A percentile compares a stretch with the other conserved stretches of the same genome.
These are phyloP conservation scores for Eustoma russellianum DNA, from an alignment of 257 asterid species.

Conservation along the genomic window DNA sequence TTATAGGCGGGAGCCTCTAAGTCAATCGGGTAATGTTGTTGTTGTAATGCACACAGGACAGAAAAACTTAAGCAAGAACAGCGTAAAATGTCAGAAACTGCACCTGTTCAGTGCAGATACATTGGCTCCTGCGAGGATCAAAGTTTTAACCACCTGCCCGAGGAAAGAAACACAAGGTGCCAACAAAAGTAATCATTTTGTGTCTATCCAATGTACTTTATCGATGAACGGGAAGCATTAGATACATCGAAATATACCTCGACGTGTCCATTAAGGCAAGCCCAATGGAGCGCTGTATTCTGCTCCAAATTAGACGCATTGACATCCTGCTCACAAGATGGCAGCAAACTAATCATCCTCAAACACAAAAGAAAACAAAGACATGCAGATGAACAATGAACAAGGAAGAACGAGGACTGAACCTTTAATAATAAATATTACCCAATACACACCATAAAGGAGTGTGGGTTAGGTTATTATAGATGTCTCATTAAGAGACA, in stretches of 20 bases:
- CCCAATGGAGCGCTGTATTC: slow-evolving; percentile 96
- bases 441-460: no score
- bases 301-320: slow-evolving; percentile 68
- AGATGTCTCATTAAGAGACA: no score
- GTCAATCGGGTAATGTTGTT: no score
- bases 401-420: neutral
- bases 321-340: slow-evolving; percentile 49
- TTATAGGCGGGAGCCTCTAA: no score
- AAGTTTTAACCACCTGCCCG: slow-evolving; percentile 56
- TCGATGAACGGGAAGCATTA: neutral
- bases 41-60: no score
- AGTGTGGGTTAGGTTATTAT: no score
- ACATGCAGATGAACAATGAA: no score
- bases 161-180: neutral
- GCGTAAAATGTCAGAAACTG: no score
- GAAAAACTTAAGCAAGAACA: no score
- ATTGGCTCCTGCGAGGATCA: slow-evolving; percentile 75
- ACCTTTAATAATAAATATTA: no score
- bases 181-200: neutral
- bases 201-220: neutral
- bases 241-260: slow-evolving; percentile 39
- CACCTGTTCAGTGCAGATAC: slow-evolving; percentile 67
- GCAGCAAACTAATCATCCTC: slow-evolving; percentile 6
- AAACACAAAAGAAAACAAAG: neutral
- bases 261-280: slow-evolving; percentile 76